A percentile compares a stretch with the other conserved stretches of the same genome.
These are phyloP conservation scores for Russula sp. DNA, from an alignment of 768 basidiomycete species.

Conservation along the genomic window DNA sequence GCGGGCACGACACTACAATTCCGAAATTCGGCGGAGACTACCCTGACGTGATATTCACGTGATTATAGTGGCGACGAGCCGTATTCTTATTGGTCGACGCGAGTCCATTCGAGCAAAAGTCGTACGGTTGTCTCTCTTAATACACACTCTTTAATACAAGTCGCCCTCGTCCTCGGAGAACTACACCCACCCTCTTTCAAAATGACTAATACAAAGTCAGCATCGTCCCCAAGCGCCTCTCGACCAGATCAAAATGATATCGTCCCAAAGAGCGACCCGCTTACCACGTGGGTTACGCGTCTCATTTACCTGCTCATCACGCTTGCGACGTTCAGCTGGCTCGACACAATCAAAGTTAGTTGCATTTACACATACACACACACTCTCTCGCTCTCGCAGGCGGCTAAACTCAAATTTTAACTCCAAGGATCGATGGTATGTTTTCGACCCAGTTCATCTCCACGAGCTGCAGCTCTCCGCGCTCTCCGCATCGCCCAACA, in stretches of 20 bases:
- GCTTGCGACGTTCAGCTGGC: constrained; percentile 23
- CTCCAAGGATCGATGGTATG: constrained; percentile 77
- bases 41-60: too few species aligned
- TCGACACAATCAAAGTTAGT: constrained; percentile 30
- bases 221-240: background rate
- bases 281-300: constrained; percentile 22
- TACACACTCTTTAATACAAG: background rate
- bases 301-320: constrained; percentile 12
- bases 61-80: too few species aligned
- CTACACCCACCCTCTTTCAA: background rate
- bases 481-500: constrained; percentile 59
- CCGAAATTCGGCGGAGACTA: too few species aligned
- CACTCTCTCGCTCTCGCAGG: background rate
- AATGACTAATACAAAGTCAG: constrained; percentile 10
- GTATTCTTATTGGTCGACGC: background rate
- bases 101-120: background rate
- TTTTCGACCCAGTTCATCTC: constrained; percentile 69
- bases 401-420: background rate
- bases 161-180: background rate
- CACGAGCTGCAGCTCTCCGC: constrained; percentile 75
- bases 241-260: background rate
- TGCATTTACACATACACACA: too few species aligned
- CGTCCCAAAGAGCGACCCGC: constrained; percentile 9
- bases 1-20: too few species aligned
- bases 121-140: constrained; percentile 1